phyloP scores from a whole-genome alignment of 768 basidiomycete genomes.

The Pilatotrama ljubarskyi region DNA sequence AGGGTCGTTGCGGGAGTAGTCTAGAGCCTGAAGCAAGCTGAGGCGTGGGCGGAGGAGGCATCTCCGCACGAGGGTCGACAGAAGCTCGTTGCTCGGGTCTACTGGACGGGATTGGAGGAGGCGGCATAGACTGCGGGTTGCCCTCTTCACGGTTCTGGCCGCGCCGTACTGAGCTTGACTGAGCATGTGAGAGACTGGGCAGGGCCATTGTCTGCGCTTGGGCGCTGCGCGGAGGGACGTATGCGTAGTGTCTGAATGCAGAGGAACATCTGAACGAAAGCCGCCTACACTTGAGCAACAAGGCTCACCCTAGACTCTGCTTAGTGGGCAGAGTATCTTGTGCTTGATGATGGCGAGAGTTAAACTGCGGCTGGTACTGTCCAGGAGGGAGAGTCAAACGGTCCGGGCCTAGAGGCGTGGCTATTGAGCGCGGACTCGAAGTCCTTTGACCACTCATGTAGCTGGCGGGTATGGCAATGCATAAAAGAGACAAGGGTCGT shows the following conservation, averaged over 20 bases:
- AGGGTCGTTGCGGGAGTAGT: constrained; percentile 8
- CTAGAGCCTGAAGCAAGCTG: constrained; percentile 29
- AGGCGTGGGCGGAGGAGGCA: constrained; percentile 59
- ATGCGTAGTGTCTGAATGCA: constrained; percentile 67
- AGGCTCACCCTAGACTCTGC: constrained; percentile 17
- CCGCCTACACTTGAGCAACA: too few relatives aligned
- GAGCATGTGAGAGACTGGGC: constrained; percentile 43
- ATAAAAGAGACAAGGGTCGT: neutral
- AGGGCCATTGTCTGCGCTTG: constrained; percentile 35
- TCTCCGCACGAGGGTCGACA: constrained; percentile 29
- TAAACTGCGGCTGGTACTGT: constrained; percentile 51
- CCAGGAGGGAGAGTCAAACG: constrained; percentile 68
- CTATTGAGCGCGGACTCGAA: constrained; percentile 63
- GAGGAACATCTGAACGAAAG: neutral
- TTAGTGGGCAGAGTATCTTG: neutral
- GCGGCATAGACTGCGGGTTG: constrained; percentile 27
- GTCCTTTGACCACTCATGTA: constrained; percentile 22
- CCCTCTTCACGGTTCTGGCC: constrained; percentile 26
- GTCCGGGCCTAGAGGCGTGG: constrained; percentile 57
- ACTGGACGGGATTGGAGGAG: constrained; percentile 27
- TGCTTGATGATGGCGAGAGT: constrained; percentile 25
- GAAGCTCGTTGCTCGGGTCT: constrained; percentile 1
- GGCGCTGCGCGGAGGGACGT: constrained; percentile 48
- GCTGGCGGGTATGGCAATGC: neutral
- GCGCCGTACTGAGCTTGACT: constrained; percentile 42